Evolutionary conservation across 345 rosid species (phyloP).

Genomic region (Salix udensis): DNA sequence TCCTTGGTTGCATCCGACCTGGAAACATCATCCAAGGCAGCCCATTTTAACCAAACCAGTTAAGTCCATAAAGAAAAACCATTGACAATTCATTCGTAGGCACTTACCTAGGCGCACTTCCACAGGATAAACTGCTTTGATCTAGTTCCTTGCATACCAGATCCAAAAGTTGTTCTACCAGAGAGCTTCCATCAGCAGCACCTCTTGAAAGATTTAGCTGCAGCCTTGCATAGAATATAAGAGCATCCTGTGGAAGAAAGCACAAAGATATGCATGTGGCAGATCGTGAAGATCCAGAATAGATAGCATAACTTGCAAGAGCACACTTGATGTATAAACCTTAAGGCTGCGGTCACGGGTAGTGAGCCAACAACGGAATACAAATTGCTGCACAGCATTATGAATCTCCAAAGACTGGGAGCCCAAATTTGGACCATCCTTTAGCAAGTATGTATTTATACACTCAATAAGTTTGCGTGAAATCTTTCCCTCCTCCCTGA

Average conservation of each 20-base stretch:
- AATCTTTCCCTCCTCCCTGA: constrained; percentile 88
- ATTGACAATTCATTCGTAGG: constrained; percentile 1
- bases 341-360: constrained; percentile 74
- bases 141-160: constrained; percentile 80
- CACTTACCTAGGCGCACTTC: constrained; percentile 49
- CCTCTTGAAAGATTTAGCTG: constrained; percentile 69
- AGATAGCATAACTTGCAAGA: constrained; percentile 1
- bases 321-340: constrained; percentile 37
- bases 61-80: constrained; percentile 3
- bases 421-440: constrained; percentile 92
- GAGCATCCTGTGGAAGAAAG: constrained; percentile 57
- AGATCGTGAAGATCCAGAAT: constrained; percentile 4
- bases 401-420: constrained; percentile 60
- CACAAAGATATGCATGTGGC: background rate
- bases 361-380: constrained; percentile 64
- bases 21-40: constrained; percentile 9
- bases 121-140: constrained; percentile 50
- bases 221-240: constrained; percentile 63
- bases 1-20: constrained; percentile 80
- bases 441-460: constrained; percentile 62
- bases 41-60: constrained; percentile 18
- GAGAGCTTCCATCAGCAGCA: constrained; percentile 44
- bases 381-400: constrained; percentile 52
- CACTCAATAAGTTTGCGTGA: constrained; percentile 91
- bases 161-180: constrained; percentile 76